phyloP scores from a whole-genome alignment of 2,329 filamentous ascomycete species.

The Teratosphaeria viscida region DNA sequence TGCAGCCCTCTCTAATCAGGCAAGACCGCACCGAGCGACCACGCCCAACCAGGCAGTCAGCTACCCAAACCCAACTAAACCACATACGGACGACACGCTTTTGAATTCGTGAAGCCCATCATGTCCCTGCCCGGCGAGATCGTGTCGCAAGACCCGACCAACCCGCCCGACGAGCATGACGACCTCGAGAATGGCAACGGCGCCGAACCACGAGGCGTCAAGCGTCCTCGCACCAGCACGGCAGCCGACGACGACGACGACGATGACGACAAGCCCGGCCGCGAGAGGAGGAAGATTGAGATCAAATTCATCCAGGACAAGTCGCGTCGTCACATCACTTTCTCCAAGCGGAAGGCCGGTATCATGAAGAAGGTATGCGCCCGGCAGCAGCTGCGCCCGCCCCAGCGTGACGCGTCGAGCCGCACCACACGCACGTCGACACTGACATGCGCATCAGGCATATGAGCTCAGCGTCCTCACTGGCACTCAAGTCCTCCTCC shows the following conservation, averaged over 20 bases:
- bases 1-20: neutral
- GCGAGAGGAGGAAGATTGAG: constrained; percentile 98
- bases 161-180: constrained; percentile 40
- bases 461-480: constrained; percentile 97
- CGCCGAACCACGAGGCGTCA: constrained; percentile 63
- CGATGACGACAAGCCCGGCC: constrained; percentile 93
- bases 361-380: constrained; percentile 96
- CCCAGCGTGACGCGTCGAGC: neutral
- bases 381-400: neutral
- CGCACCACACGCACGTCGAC: neutral
- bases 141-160: constrained; percentile 12
- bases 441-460: constrained; percentile 47
- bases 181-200: constrained; percentile 58
- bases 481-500: constrained; percentile 89
- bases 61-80: neutral
- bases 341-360: constrained; percentile 98
- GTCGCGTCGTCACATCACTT: constrained; percentile 97
- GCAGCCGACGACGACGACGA: constrained; percentile 79
- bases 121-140: neutral
- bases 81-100: neutral
- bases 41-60: neutral
- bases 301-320: constrained; percentile 99
- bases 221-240: constrained; percentile 70
- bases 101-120: too few relatives aligned
- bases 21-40: neutral